Base-by-base conservation (phyloP, 2,329 filamentous ascomycete genomes). In the Fusarium mangiferae region DNA sequence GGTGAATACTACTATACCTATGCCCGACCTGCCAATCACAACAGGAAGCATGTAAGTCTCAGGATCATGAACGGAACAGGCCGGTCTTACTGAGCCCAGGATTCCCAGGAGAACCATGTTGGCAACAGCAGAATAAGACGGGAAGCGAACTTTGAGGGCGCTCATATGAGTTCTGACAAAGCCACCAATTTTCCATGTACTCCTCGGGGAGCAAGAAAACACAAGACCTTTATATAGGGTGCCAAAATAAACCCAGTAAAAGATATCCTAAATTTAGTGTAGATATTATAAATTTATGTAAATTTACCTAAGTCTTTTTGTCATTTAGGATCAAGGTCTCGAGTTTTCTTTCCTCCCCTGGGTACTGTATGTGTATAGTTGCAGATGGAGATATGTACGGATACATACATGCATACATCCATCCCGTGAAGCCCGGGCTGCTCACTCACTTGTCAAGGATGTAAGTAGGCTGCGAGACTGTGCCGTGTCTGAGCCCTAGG, bases 401-500 rank as follows among this genome's bases (percentile, higher is more conserved):
- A 52, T 45, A 44, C 30, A 39, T 61, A 26, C 48, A 56, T 44
- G 33, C 62, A 51, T 64, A 64, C 39, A 22, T 28, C 46, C 54
- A 45, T 67, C 38, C 49, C 35, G 33, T 18, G 35, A 62, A 56
- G 48, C 46, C 26, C 39, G 65, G 54, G 36, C 28, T 52, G 42
- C 30, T 38, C 38, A 45, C 36, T 58, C n/a, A 39, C 67, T 52
- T 52, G 28, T 39, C 67, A 70, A 64, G 67, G 67, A 42, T 70
- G 36, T 36, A 45, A 51, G 60, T 45, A 45, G 57, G 66, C 48
- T 64, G 57, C 61, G 39, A 60, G 49, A 51, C 69, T 70, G 66
- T 66, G 67, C 67, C 67, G 66, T 69, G 54, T 70, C 68, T 69
- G 48, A 68, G 48, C 42, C 42, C 64, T 62, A 46, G 65, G 63